phyloP scores from a whole-genome alignment of 805 yeast genomes.

The Ogataea trehaloabstinens region DNA sequence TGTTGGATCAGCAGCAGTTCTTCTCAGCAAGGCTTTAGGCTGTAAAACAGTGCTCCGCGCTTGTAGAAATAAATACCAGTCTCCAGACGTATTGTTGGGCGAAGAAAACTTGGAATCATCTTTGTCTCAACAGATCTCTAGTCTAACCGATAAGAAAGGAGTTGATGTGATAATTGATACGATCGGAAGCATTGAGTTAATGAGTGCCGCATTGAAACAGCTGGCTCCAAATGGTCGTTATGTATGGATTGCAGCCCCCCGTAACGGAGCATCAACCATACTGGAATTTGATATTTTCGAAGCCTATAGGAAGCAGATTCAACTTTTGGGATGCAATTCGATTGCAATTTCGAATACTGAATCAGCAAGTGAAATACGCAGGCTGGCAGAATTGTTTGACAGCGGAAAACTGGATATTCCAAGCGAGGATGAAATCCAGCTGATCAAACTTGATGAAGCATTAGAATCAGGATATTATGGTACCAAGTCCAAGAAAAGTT shows the following conservation, averaged over 20 bases:
- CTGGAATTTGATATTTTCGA: conserved; percentile 1
- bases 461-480: not conserved
- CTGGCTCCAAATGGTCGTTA: not conserved
- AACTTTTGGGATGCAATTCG: conserved; percentile 1
- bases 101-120: not conserved
- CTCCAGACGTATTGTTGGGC: not conserved
- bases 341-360: not conserved
- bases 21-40: not conserved
- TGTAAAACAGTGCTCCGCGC: not conserved
- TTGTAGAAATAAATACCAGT: not conserved
- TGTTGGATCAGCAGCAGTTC: conserved; percentile 2
- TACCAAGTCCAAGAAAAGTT: not conserved
- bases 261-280: not conserved
- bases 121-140: not conserved
- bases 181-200: not conserved
- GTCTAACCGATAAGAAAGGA: not conserved
- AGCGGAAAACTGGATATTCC: not conserved
- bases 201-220: not conserved
- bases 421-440: not conserved
- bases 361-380: not conserved
- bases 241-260: conserved; percentile 1
- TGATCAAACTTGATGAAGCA: not conserved
- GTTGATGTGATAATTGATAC: conserved; percentile 1
- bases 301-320: not conserved
- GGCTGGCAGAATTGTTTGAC: not conserved